These are phyloP conservation scores for Populus pruinosa DNA, from an alignment of 345 rosid species.

Conservation along the genomic window DNA sequence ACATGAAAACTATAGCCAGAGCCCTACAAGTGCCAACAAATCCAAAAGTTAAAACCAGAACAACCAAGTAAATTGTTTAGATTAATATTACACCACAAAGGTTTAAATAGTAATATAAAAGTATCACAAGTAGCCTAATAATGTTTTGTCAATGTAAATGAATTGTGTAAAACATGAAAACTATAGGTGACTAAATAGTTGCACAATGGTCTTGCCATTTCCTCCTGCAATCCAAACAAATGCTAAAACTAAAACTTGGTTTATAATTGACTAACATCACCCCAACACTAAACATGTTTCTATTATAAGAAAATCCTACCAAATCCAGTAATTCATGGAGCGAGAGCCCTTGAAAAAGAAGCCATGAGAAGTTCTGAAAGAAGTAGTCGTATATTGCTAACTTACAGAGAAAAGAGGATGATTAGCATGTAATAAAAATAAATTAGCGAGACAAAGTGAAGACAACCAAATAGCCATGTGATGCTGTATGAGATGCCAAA, in stretches of 20 bases:
- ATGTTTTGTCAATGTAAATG: not conserved
- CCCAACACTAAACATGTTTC: not conserved
- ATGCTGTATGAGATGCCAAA: not conserved
- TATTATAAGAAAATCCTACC: not conserved
- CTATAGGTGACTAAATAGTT: not conserved
- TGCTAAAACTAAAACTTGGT: not conserved
- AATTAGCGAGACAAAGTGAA: not conserved
- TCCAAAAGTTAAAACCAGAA: conserved; percentile 13
- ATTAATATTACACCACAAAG: not conserved
- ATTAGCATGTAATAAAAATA: not conserved
- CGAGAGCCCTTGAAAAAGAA: not conserved
- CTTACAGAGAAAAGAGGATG: not conserved
- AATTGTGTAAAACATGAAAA: not conserved
- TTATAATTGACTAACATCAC: not conserved
- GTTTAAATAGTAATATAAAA: not conserved
- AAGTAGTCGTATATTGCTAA: not conserved
- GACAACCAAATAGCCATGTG: not conserved
- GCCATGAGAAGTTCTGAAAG: not conserved
- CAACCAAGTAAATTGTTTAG: not conserved
- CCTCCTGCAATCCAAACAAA: not conserved
- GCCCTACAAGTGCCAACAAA: conserved; percentile 45
- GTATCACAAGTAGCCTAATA: not conserved
- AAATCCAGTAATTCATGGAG: not conserved
- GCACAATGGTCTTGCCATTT: not conserved
- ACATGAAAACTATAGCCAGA: no score